phyloP scores from a whole-genome alignment of 495 filamentous ascomycete genomes.

The Penicillium roqueforti region DNA sequence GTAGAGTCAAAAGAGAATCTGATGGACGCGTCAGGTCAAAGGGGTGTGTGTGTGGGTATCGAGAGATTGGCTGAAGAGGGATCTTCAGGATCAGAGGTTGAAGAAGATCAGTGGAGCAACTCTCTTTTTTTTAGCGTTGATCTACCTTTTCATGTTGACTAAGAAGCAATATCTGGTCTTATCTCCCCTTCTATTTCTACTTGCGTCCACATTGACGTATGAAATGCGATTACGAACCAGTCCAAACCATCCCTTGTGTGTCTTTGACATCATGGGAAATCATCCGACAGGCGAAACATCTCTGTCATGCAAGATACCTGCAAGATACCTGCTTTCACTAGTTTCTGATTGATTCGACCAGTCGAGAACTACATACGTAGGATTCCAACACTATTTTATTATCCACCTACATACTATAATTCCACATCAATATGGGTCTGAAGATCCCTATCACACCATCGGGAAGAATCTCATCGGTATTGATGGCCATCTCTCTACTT shows the following conservation, averaged over 20 bases:
- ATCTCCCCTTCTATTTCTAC: neutral
- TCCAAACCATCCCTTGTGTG: slow-evolving; percentile 10
- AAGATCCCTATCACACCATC: slow-evolving; percentile 13
- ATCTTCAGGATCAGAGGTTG: slow-evolving; percentile 4
- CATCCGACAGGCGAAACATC: slow-evolving; percentile 13
- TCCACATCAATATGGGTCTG: neutral
- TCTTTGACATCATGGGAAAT: slow-evolving; percentile 10
- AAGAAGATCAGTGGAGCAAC: slow-evolving; percentile 12
- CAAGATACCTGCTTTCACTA: slow-evolving; percentile 12
- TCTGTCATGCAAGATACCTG: slow-evolving; percentile 2
- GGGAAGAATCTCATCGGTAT: slow-evolving; percentile 14
- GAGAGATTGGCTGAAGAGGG: neutral
- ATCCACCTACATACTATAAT: neutral
- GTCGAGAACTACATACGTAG: neutral
- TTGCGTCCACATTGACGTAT: neutral
- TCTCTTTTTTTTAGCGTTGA: neutral
- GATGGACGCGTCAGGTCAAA: neutral
- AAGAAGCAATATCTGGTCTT: neutral
- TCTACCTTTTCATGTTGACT: neutral
- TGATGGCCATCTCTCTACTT: neutral
- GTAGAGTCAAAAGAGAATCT: slow-evolving; percentile 5
- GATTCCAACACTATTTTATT: neutral
- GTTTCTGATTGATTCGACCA: neutral
- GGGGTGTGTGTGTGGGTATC: neutral
- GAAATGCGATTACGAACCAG: neutral